Evolutionary conservation across 331 rosid genomes (phyloP), one percentile per base, ranked within the genome.

Genomic region (Arachis monticola): DNA sequence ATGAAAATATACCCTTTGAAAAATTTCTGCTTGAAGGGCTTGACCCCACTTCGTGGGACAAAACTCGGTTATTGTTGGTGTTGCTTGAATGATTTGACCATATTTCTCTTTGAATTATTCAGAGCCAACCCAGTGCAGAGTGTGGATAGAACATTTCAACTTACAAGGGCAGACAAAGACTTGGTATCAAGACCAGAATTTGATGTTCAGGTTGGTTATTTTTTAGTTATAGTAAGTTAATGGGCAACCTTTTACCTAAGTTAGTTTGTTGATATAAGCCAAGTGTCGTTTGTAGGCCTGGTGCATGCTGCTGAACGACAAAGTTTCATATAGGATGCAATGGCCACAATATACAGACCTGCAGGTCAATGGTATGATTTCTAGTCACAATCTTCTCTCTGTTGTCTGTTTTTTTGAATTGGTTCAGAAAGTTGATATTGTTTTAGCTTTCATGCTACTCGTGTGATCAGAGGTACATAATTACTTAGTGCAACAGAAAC

Each of bases 261-360:
- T 68, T 51, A 27, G 48, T 81, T 52, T 75, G 12, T 77, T 86
- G 73, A 80, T 80, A 69, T 70, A 22, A 83, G 42, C 35, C 38
- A 69, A 58, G 55, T 77, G 83, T 60, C 14, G 7, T 84, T 83
- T 79, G 44, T 70, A 95, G 99, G 97, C 86, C 65, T 95, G 99
- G 99, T 95, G 99, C 62, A 95, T 95, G 96, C 99, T 95, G 84
- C 79, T 95, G 78, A 95, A 92, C n/a, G 99, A 95, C 67, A 95
- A 95, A 84, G 99, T 95, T 73, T 73, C 90, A 74, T 95, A 89
- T 77, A 87, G 99, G 90, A 90, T 95, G 99, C 99, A 95, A 75
- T 95, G 99, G 99, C 99, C 98, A 1, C 97, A 87, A 57, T 86
- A 86, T 85, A 80, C 98, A 47, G 98, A 95, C 72, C 84, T 95